Evolutionary conservation across 2,329 filamentous ascomycete species (phyloP).

Genomic region (Cercospora janseana): DNA sequence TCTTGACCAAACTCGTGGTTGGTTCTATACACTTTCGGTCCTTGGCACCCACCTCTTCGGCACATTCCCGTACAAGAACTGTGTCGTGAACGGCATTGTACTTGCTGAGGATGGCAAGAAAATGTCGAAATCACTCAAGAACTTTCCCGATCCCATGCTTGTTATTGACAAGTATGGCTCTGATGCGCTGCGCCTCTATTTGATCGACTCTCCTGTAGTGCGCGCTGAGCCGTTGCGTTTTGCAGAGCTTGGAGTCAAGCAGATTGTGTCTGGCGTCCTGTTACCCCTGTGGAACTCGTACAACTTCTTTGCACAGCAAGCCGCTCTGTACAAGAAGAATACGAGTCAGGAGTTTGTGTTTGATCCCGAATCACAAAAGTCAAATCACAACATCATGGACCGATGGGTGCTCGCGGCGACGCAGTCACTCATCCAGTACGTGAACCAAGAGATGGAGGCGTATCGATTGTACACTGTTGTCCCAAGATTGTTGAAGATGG

Average conservation of each 20-base stretch:
- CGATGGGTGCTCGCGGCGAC: conserved; percentile 91
- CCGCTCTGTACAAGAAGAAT: conserved; percentile 80
- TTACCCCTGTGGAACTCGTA: conserved; percentile 94
- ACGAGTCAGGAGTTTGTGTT: conserved; percentile 74
- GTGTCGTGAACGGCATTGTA: conserved; percentile 93
- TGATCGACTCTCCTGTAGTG: conserved; percentile 95
- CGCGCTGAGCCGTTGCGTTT: conserved; percentile 86
- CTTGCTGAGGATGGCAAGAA: conserved; percentile 95
- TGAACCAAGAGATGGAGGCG: conserved; percentile 87
- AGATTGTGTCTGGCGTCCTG: conserved; percentile 88
- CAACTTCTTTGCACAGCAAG: conserved; percentile 92
- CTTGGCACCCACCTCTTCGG: conserved; percentile 86
- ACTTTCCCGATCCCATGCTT: conserved; percentile 83
- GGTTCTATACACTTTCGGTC: conserved; percentile 93
- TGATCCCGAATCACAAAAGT: conserved; percentile 70
- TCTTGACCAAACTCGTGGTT: conserved; percentile 88
- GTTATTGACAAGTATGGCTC: conserved; percentile 88
- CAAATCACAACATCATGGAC: conserved; percentile 90
- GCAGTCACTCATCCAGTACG: conserved; percentile 85
- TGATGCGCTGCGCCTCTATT: conserved; percentile 87
- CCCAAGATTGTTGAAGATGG: conserved; percentile 67
- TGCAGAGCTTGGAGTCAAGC: conserved; percentile 88
- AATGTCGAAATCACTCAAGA: conserved; percentile 96
- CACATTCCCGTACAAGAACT: conserved; percentile 85
- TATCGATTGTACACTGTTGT: conserved; percentile 79